Conservation (phyloP, 768 basidiomycete genomes). For the Austroboletus eburneus region DNA sequence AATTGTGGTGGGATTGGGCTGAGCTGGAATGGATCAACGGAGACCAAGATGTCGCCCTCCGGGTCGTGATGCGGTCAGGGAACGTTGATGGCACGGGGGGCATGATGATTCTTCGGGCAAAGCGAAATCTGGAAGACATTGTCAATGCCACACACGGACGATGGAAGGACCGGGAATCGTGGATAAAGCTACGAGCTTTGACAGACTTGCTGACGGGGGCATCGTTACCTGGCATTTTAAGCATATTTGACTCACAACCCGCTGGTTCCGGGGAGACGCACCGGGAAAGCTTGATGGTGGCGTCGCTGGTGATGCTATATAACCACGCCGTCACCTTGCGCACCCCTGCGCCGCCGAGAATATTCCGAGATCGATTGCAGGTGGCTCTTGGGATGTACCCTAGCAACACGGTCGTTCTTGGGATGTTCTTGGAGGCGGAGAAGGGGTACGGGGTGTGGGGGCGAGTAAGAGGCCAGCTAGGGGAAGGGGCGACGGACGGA, state of each 20-base stretch:
- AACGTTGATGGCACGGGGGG: constrained; percentile 50
- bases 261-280: constrained; percentile 5
- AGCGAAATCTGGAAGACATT: constrained; percentile 57
- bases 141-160: constrained; percentile 26
- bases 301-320: constrained; percentile 57
- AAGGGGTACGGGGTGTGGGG: constrained; percentile 80
- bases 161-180: constrained; percentile 60
- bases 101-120: constrained; percentile 57
- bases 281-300: constrained; percentile 53
- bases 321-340: constrained; percentile 51
- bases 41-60: constrained; percentile 44
- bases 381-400: constrained; percentile 56
- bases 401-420: constrained; percentile 67
- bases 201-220: constrained; percentile 55
- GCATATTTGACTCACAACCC: constrained; percentile 32
- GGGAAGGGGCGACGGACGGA: constrained; percentile 37
- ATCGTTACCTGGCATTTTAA: constrained; percentile 39
- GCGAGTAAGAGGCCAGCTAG: constrained; percentile 52
- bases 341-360: constrained; percentile 51
- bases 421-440: constrained; percentile 72
- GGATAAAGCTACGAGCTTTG: constrained; percentile 62
- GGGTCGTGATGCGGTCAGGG: constrained; percentile 51
- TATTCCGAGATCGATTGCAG: constrained; percentile 55
- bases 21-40: constrained; percentile 77
- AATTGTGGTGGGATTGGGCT: constrained; percentile 81